Evolutionary conservation across 306 rosid species (phyloP).

Genomic region (Chamaecrista fasciculata): DNA sequence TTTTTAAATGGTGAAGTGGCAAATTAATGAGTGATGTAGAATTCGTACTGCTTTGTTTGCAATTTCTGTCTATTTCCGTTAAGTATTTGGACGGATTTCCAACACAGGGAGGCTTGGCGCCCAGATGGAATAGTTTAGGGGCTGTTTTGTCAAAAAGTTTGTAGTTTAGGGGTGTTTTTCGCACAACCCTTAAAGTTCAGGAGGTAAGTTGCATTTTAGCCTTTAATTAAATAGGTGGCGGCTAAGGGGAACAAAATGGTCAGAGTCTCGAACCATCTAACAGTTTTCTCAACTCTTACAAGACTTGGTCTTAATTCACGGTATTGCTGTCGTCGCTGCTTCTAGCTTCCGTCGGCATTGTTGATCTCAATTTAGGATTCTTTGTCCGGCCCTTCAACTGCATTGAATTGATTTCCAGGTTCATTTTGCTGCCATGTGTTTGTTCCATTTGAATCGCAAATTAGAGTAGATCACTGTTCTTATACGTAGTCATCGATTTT

Average conservation of each 20-base stretch:
- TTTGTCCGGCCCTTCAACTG: not conserved
- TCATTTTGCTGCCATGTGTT: not conserved
- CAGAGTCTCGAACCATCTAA: not conserved
- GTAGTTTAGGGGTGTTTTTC: too few species aligned
- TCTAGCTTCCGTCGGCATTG: not conserved
- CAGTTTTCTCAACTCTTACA: not conserved
- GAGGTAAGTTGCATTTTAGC: too few species aligned
- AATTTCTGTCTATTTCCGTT: too few species aligned
- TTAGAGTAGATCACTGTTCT: not conserved
- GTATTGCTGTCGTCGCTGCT: not conserved
- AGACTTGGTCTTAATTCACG: not conserved
- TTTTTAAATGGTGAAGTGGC: too few species aligned
- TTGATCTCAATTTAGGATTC: constrained; percentile 16
- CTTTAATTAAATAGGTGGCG: not conserved
- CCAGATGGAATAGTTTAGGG: too few species aligned
- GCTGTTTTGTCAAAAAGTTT: too few species aligned
- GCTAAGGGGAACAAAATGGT: not conserved
- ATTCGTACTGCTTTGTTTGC: too few species aligned
- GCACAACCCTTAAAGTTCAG: too few species aligned
- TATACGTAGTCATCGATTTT: not conserved
- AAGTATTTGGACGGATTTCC: too few species aligned
- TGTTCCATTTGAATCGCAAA: not conserved
- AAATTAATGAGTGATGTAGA: too few species aligned
- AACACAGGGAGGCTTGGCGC: too few species aligned
- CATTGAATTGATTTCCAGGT: not conserved